Evolutionary conservation across 2,329 filamentous ascomycete species (phyloP), one percentile per base, ranked within the genome.

Genomic region (Penicillium rolfsii): DNA sequence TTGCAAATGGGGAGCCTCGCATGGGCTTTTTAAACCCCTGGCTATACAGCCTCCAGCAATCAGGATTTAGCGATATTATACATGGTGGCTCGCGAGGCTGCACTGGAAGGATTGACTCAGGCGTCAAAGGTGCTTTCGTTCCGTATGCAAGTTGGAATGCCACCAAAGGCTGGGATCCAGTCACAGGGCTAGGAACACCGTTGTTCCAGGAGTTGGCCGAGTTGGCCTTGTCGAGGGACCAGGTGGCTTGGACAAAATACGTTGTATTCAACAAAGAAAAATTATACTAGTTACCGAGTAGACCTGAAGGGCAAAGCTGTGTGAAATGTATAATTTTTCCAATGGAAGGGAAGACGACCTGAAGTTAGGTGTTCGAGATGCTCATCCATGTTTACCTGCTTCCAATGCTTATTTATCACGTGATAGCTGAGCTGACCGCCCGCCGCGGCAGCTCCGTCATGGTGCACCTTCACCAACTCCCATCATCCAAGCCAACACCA

Each of bases 1-100:
- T 89, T 52, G 77, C 82, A 16, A 76, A 78, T n/a, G 84, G 84
- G 1, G 82, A 82, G 70, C 72, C 81, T 6, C 69, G 78, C 0
- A 74, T 89, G 67, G 86, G 86, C 1, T 88, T 87, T 68, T 72
- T 89, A 28, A 88, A 88, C 71, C 85, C 86, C 1, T 86, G 84
- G 82, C 74, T 89, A 16, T 88, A 88, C 67, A 74, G 73, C 26
- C 63, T 77, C 40, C 79, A 77, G 22, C 73, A 74, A 61, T 66
- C 72, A 22, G 81, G 80, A 2, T 72, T 84, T 52, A 84, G 76
- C 2, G 82, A 84, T 66, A 83, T 84, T 55, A 74, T 79, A 12
- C 66, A 77, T 33, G 82, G 81, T 30, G 77, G 78, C 9, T 83
- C 81, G 1, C 71, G 63, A 5, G 82, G 82, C 22, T 84, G 82